Conservation (phyloP, 1,284 basidiomycete species). For the Ceratobasidium papillatum region DNA sequence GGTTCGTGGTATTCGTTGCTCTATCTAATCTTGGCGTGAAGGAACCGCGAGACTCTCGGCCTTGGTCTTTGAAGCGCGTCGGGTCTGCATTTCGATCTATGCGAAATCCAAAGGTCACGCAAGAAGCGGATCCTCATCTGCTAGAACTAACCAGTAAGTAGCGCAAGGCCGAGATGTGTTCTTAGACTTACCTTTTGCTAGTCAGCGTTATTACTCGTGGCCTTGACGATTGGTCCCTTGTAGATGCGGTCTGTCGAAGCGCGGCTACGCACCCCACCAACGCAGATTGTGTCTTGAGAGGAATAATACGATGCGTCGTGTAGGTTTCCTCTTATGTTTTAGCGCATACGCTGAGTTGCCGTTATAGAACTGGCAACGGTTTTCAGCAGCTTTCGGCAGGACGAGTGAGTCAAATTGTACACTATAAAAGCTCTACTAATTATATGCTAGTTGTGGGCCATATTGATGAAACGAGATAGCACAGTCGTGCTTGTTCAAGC, state of each 20-base stretch:
- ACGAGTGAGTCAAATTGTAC: not conserved
- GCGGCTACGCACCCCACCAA: not conserved
- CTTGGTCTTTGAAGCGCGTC: not conserved
- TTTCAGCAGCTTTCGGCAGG: constrained; percentile 32
- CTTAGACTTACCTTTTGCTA: not conserved
- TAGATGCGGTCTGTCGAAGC: constrained; percentile 1
- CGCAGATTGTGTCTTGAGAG: not conserved
- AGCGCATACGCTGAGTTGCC: not conserved
- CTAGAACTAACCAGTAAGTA: not conserved
- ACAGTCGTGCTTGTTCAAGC: not conserved
- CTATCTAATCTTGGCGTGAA: not conserved
- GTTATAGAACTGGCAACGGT: not conserved
- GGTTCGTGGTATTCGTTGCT: not conserved
- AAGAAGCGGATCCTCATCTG: not conserved
- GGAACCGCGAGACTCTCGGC: constrained; percentile 2
- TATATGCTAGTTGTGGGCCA: constrained; percentile 7
- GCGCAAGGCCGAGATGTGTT: too few species aligned
- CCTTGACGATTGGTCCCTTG: constrained; percentile 24
- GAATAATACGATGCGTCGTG: not conserved
- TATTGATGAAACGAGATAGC: constrained; percentile 20
- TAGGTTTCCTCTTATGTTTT: not conserved
- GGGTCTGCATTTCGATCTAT: not conserved
- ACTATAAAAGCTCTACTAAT: not conserved
- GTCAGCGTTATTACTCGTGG: not conserved
- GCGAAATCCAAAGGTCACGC: not conserved